Evolutionary conservation across 106 monocot genomes (phyloP).

Genomic region (Dendrobium nobile): DNA sequence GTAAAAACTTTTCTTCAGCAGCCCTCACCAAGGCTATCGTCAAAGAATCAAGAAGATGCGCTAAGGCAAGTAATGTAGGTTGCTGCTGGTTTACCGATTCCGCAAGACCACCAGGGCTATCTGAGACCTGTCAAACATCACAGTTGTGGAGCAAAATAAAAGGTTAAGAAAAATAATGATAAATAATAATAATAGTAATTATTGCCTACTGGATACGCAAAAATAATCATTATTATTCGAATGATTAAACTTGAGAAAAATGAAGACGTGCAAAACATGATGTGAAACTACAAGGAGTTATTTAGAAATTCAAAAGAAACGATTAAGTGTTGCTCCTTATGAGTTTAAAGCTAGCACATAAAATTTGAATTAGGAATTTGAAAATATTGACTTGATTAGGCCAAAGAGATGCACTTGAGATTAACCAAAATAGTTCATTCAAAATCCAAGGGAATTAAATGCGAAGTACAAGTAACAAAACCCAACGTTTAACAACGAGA

Average conservation of each 20-base stretch:
- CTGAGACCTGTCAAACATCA: constrained; percentile 27
- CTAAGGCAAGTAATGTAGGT: constrained; percentile 58
- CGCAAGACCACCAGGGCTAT: constrained; percentile 11
- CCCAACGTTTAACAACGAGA: too few species aligned
- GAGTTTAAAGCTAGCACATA: too few species aligned
- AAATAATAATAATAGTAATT: not conserved
- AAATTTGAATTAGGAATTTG: too few species aligned
- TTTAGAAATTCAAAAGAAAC: too few species aligned
- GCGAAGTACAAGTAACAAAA: too few species aligned
- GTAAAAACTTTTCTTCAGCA: constrained; percentile 69
- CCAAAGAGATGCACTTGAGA: too few species aligned
- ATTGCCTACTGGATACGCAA: not conserved
- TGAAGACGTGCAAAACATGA: not conserved
- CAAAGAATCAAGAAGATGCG: constrained; percentile 56
- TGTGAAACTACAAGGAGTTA: too few species aligned
- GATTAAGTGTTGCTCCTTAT: too few species aligned
- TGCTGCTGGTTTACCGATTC: constrained; percentile 23
- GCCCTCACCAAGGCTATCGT: constrained; percentile 49
- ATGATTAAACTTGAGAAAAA: not conserved
- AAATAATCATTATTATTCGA: not conserved
- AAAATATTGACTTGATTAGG: too few species aligned
- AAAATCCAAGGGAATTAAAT: too few species aligned
- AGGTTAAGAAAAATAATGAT: not conserved
- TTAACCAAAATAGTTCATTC: too few species aligned
- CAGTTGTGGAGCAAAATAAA: constrained; percentile 2